phyloP scores from a whole-genome alignment of 2,329 filamentous ascomycete species.

The Fusarium tupiense region DNA sequence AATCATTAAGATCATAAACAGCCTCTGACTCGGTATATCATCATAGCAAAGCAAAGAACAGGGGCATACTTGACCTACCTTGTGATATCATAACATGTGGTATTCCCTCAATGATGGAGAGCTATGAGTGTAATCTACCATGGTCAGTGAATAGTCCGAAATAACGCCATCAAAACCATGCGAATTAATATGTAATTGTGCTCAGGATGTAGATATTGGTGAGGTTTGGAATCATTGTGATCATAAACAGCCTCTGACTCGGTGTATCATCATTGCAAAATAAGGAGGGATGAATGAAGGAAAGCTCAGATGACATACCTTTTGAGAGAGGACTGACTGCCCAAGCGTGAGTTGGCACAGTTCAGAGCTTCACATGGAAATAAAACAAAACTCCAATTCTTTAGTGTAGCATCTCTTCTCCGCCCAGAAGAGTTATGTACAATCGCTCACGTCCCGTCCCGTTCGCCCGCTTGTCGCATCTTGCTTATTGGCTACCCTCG shows the following conservation, averaged over 20 bases:
- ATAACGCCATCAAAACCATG: neutral
- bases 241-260: conserved; percentile 63
- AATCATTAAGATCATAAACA: conserved; percentile 59
- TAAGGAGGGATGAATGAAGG: neutral
- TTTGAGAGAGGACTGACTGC: conserved; percentile 18
- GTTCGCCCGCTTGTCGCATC: conserved; percentile 36
- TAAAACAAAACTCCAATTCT: conserved; percentile 53
- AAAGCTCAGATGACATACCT: conserved; percentile 38
- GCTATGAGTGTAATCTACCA: neutral
- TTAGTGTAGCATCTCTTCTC: conserved; percentile 51
- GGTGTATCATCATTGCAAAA: conserved; percentile 51
- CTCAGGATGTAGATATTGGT: conserved; percentile 42
- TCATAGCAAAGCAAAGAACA: conserved; percentile 45
- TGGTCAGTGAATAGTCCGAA: conserved; percentile 3
- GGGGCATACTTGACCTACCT: conserved; percentile 34
- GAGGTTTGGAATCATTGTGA: conserved; percentile 52
- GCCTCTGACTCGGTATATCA: conserved; percentile 56
- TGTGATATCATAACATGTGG: neutral
- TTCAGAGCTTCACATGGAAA: conserved; percentile 41
- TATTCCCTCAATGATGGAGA: neutral
- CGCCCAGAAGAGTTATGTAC: conserved; percentile 52
- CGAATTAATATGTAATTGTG: neutral
- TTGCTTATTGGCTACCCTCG: conserved; percentile 54
- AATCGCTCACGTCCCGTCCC: conserved; percentile 43
- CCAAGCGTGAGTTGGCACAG: conserved; percentile 37